Conservation (phyloP, 805 yeast species). For the Jamesozyma jinghongensis region DNA sequence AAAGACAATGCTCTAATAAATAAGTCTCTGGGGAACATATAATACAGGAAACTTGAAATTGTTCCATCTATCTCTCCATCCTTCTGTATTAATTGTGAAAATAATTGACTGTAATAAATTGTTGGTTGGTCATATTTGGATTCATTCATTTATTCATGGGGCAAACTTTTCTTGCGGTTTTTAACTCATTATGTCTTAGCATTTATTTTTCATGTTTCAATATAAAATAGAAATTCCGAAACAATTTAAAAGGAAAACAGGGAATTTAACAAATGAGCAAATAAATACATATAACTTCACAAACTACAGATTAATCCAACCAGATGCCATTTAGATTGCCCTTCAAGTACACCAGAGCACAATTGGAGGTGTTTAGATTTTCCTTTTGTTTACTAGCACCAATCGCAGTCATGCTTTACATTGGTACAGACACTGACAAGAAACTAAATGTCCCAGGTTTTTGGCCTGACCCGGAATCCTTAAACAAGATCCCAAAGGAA, state of each 20-base stretch:
- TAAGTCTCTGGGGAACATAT: conserved; percentile 26
- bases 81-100: conserved; percentile 4
- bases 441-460: conserved; percentile 88
- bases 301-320: background rate
- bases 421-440: conserved; percentile 81
- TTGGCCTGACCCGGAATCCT: conserved; percentile 93
- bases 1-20: conserved; percentile 29
- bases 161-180: background rate
- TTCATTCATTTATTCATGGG: background rate
- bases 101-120: conserved; percentile 6
- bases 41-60: conserved; percentile 25
- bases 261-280: background rate
- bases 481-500: conserved; percentile 87
- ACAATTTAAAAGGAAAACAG: background rate
- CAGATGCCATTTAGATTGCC: conserved; percentile 15
- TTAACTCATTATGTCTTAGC: background rate
- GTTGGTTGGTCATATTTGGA: background rate
- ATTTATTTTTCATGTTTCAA: background rate
- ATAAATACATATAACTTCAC: background rate
- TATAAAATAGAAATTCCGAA: background rate
- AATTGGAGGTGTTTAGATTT: conserved; percentile 51
- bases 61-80: conserved; percentile 22
- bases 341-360: conserved; percentile 38
- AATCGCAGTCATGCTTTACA: conserved; percentile 84
- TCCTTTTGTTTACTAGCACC: conserved; percentile 82